Evolutionary conservation across 352 stramenopile genomes (phyloP), one percentile per base, ranked within the genome.

Genomic region (Globisporangium paroecandrum): DNA sequence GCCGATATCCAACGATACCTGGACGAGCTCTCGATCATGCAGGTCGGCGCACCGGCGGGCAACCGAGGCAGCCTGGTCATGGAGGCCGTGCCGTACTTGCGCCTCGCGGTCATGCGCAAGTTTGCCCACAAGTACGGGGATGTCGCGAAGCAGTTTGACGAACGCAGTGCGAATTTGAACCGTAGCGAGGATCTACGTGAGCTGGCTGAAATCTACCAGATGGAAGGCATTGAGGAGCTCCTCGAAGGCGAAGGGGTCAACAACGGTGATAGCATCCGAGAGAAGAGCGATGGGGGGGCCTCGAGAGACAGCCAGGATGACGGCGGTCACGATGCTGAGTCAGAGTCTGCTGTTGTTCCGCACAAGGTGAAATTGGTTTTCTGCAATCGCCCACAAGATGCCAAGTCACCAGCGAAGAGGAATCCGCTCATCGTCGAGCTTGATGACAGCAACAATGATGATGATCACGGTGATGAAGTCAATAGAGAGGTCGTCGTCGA

Each of bases 21-120:
- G 67, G 97, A 99, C 70, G 97, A 99, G 72, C 77, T 99, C 46
- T 85, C 90, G 1, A 95, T 99, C 68, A 83, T 98, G 46, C 88
- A 98, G 22, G 85, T 97, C 2, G 64, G 69, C 1, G 67, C 63
- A 27, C 61, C 53, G 6, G 57, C 59, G 1, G 66, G 70, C 3
- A 69, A 67, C 18, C 80, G 78, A 46, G 78, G 83, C 29, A 79
- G 79, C 49, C 67, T 95, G 18, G 79, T 95, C 29, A 92, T 95
- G 84, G 87, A 95, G 32, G 70, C 85, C 2, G 82, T 95, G 56
- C 87, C 87, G 18, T 88, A 91, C 58, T 27, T 93, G 20, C 81
- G 87, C 0, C 75, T 90, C 43, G 70, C 70, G 15, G 77, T 93
- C 47, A 43, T 83, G 32, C 80, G 81, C 29, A 68, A 66, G 38